Conservation (phyloP, 345 rosid genomes). For the Corchorus capsularis region DNA sequence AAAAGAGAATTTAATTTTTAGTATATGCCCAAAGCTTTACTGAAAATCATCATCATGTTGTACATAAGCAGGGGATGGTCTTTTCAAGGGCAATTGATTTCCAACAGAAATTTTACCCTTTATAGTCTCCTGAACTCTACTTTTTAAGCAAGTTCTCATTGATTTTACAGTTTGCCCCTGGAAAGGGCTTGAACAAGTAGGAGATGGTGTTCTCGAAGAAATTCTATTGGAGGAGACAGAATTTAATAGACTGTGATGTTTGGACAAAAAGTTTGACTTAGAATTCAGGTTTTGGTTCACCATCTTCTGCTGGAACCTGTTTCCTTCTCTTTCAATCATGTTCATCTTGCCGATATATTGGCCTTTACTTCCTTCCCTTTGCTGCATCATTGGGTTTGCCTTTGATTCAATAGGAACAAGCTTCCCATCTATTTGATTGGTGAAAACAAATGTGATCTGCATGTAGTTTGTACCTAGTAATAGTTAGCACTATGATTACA, state of each 20-base stretch:
- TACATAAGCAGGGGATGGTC: background rate
- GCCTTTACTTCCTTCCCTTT: slow-evolving; percentile 23
- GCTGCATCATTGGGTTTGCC: slow-evolving; percentile 36
- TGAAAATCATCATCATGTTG: background rate
- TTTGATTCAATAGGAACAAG: slow-evolving; percentile 78
- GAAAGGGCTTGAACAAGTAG: slow-evolving; percentile 5
- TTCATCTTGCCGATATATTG: slow-evolving; percentile 27
- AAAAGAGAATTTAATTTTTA: too few species aligned
- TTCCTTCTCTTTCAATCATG: slow-evolving; percentile 29
- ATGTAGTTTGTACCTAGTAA: background rate
- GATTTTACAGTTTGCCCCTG: background rate
- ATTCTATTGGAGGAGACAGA: slow-evolving; percentile 16
- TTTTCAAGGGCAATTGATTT: background rate
- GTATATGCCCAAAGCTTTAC: background rate
- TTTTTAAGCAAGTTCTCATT: background rate
- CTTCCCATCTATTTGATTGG: slow-evolving; percentile 94
- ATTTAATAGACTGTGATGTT: slow-evolving; percentile 37
- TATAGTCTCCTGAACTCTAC: background rate
- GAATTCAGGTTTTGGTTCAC: slow-evolving; percentile 33
- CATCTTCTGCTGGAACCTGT: slow-evolving; percentile 16
- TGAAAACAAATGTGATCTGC: slow-evolving; percentile 88
- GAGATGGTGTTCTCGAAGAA: background rate
- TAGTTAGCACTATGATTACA: background rate
- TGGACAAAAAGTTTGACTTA: slow-evolving; percentile 38
- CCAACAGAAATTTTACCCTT: background rate